Conservation (phyloP, 1,139 yeast species). For the Yamadazyma diddensiae region DNA sequence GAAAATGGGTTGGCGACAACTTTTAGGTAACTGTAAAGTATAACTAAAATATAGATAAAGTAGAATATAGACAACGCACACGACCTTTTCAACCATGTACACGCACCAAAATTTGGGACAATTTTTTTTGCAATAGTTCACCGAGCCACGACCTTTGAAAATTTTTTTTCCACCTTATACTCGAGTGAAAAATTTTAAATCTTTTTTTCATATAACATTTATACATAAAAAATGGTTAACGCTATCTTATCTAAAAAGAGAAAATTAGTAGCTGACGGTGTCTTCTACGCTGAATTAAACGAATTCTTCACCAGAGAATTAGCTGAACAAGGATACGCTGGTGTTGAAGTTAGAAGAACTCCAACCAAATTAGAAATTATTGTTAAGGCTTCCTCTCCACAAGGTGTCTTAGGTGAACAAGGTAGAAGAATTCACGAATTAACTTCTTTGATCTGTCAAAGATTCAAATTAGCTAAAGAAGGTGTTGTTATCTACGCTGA, state of each 20-base stretch:
- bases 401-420: slow-evolving; percentile 98
- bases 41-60: background rate
- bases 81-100: too few species aligned
- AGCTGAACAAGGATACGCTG: slow-evolving; percentile 99
- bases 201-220: slow-evolving; percentile 6
- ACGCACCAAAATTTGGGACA: too few species aligned
- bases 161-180: slow-evolving; percentile 13
- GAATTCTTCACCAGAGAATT: slow-evolving; percentile 99
- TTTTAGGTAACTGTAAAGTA: slow-evolving; percentile 11
- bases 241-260: slow-evolving; percentile 79
- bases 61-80: too few species aligned
- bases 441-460: slow-evolving; percentile 96
- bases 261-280: slow-evolving; percentile 99
- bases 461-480: slow-evolving; percentile 96
- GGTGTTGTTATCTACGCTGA: slow-evolving; percentile 96
- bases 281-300: slow-evolving; percentile 99
- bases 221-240: slow-evolving; percentile 29
- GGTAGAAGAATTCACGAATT: slow-evolving; percentile 99
- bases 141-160: slow-evolving; percentile 11
- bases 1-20: slow-evolving; percentile 80
- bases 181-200: slow-evolving; percentile 10
- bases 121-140: too few species aligned
- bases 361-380: slow-evolving; percentile 97
- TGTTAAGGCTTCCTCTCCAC: slow-evolving; percentile 99
- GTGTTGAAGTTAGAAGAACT: slow-evolving; percentile 99